Evolutionary conservation across 306 rosid species (phyloP).

Genomic region (Ceratonia siliqua): DNA sequence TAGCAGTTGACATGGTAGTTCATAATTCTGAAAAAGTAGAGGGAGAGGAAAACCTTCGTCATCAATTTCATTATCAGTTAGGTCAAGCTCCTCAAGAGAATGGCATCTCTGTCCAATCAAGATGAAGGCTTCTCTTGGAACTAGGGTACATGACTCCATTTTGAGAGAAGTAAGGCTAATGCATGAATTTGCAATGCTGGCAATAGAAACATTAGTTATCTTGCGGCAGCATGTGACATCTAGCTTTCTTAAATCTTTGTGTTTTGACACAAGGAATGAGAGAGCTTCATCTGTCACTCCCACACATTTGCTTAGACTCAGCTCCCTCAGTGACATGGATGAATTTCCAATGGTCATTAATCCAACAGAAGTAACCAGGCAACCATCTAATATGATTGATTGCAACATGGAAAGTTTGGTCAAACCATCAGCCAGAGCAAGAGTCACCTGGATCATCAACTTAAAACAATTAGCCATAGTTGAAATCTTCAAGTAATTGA

Average conservation of each 20-base stretch:
- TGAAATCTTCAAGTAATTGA: constrained; percentile 8
- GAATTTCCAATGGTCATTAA: constrained; percentile 78
- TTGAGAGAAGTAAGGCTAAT: constrained; percentile 65
- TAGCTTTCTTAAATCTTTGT: constrained; percentile 76
- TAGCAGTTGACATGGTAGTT: constrained; percentile 22
- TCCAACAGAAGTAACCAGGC: constrained; percentile 66
- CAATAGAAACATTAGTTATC: constrained; percentile 73
- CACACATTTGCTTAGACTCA: constrained; percentile 86
- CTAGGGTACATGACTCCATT: constrained; percentile 93
- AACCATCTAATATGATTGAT: constrained; percentile 74
- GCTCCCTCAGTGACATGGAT: constrained; percentile 62
- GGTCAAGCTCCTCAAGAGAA: constrained; percentile 76
- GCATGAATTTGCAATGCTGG: constrained; percentile 70
- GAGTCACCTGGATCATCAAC: constrained; percentile 70
- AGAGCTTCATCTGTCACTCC: constrained; percentile 88
- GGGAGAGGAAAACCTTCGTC: constrained; percentile 68
- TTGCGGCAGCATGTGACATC: constrained; percentile 93
- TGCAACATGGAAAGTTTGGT: constrained; percentile 68
- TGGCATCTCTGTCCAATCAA: constrained; percentile 73
- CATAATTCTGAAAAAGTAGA: constrained; percentile 7
- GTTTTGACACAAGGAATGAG: constrained; percentile 67
- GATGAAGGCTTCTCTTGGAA: constrained; percentile 69
- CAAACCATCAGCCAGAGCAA: constrained; percentile 71
- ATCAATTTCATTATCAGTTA: constrained; percentile 91
- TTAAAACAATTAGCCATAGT: constrained; percentile 20